Evolutionary conservation across 2,329 filamentous ascomycete genomes (phyloP), one percentile per base, ranked within the genome.

Genomic region (Truncatella angustata): DNA sequence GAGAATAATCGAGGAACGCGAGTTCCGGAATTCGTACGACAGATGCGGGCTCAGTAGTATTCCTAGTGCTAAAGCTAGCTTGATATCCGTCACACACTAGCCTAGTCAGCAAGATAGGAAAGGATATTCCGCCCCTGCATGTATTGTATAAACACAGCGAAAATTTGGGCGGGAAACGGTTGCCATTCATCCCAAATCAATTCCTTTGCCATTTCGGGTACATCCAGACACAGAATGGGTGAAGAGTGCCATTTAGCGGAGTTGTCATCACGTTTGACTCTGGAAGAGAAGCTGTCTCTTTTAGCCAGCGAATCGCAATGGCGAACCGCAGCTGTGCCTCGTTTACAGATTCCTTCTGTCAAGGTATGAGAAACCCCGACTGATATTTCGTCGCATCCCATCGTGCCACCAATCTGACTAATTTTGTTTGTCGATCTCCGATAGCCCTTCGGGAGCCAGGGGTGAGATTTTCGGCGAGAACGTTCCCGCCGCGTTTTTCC

Each of bases 361-460:
- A 44, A 44, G 40, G 40, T 44, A 44, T 2, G 20, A 24, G 10
- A 26, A 11, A 5, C n/a, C n/a, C n/a, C n/a, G n/a, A n/a, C n/a
- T 28, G 11, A 23, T 20, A 16, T 24, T 23, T 6, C 20, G 0
- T 7, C 6, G 14, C 11, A 9, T 21, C 11, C n/a, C 11, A 2
- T 23, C 2, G n/a, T n/a, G 5, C n/a, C 10, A 44, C 9, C n/a
- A 16, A 44, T 23, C 1, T 24, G 20, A 28, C 12, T 10, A 9
- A 14, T 23, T 20, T 6, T 23, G 6, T 28, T 73, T 88, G 32
- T 80, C 85, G 48, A 75, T 85, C 43, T 80, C 82, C 34, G 86
- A 90, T 59, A 86, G 86, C 0, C 86, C 87, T 32, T 88, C 87
- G 64, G 86, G 86, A 49, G 80, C 86, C 26, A 76, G 86, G 57